These are phyloP conservation scores for Colletotrichum salicis DNA, from an alignment of 2,329 filamentous ascomycete species.

Conservation along the genomic window DNA sequence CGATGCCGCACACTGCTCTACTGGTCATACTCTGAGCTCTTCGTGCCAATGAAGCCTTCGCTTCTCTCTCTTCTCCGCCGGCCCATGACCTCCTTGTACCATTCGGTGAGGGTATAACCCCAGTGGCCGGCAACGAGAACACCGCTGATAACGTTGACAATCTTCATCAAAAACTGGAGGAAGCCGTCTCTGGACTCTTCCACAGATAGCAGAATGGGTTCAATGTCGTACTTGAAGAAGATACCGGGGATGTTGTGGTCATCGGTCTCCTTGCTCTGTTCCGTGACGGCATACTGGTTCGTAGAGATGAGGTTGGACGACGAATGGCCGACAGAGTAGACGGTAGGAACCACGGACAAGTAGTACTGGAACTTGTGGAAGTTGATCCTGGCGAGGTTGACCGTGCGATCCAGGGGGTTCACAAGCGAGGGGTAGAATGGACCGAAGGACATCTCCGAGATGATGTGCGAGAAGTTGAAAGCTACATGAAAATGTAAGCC, in stretches of 20 bases:
- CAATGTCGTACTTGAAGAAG: conserved; percentile 99
- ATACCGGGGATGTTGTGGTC: conserved; percentile 85
- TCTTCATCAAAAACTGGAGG: conserved; percentile 78
- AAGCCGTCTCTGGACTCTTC: conserved; percentile 83
- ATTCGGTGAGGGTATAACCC: conserved; percentile 87
- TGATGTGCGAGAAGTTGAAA: conserved; percentile 98
- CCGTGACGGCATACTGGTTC: conserved; percentile 97
- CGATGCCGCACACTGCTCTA: conserved; percentile 14
- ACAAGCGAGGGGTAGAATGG: conserved; percentile 94
- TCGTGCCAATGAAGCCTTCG: conserved; percentile 39
- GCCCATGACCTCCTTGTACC: conserved; percentile 69
- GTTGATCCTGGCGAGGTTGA: conserved; percentile 77
- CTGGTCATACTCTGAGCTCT: conserved; percentile 33
- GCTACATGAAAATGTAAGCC: conserved; percentile 56
- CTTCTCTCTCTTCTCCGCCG: conserved; percentile 56
- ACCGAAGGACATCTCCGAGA: conserved; percentile 96
- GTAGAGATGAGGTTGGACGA: conserved; percentile 77
- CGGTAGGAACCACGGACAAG: conserved; percentile 91
- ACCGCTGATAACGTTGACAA: conserved; percentile 91
- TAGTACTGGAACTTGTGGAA: conserved; percentile 99
- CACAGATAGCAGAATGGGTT: conserved; percentile 89
- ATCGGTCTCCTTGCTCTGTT: conserved; percentile 78
- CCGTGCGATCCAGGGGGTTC: conserved; percentile 93
- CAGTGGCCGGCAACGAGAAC: conserved; percentile 94
- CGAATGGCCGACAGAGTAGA: conserved; percentile 76